phyloP scores from a whole-genome alignment of 345 rosid species.

The Salix brachista region DNA sequence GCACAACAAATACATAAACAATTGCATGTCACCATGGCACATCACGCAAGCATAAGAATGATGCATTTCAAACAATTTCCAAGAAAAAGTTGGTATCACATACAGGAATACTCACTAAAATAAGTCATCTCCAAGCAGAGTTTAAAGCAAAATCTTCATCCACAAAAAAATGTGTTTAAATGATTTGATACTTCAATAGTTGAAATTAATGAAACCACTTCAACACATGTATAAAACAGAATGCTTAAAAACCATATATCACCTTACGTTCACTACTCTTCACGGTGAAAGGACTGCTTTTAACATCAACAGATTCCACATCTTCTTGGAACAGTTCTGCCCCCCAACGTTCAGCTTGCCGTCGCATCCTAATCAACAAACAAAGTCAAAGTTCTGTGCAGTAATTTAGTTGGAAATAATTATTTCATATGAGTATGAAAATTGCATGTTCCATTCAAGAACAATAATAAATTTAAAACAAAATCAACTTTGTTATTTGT shows the following conservation, averaged over 20 bases:
- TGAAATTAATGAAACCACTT: not conserved
- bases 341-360: conserved; percentile 99
- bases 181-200: not conserved
- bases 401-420: not conserved
- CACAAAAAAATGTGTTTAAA: not conserved
- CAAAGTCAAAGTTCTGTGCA: not conserved
- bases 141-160: not conserved
- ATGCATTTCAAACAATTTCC: not conserved
- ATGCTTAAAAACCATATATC: conserved; percentile 25
- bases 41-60: not conserved
- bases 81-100: not conserved
- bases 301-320: conserved; percentile 73
- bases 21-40: not conserved
- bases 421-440: not conserved
- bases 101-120: not conserved
- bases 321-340: conserved; percentile 91
- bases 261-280: conserved; percentile 88
- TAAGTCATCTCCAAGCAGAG: not conserved
- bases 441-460: not conserved
- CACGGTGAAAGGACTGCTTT: conserved; percentile 65
- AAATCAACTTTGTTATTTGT: too few relatives aligned
- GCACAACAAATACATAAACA: not conserved
- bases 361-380: conserved; percentile 62
- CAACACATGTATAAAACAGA: not conserved
- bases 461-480: not conserved